These are phyloP conservation scores for Ustilago nuda DNA, from an alignment of 1,284 basidiomycete species.

Conservation along the genomic window DNA sequence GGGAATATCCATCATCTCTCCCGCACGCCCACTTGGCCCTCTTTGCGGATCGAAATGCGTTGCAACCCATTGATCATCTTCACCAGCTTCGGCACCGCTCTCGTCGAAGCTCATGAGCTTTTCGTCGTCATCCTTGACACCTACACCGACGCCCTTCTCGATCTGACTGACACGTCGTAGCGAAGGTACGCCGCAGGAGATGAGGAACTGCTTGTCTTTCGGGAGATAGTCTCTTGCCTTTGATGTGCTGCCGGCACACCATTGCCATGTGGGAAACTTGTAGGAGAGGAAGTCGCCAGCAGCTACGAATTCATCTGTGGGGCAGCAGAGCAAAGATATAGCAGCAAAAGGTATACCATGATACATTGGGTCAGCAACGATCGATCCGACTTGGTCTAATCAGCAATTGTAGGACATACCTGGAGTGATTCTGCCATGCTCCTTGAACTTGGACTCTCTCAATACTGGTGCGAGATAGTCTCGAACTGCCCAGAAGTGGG, in stretches of 20 bases:
- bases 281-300: conserved; percentile 67
- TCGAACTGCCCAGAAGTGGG: conserved; percentile 93
- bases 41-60: conserved; percentile 42
- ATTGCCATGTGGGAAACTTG: conserved; percentile 68
- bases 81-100: conserved; percentile 26
- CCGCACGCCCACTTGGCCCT: conserved; percentile 14
- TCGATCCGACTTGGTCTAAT: background rate
- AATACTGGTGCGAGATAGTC: conserved; percentile 97
- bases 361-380: background rate
- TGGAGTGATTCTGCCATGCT: conserved; percentile 94
- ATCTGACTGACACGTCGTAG: conserved; percentile 64
- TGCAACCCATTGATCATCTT: conserved; percentile 60
- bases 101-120: conserved; percentile 55
- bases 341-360: background rate
- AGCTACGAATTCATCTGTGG: conserved; percentile 66
- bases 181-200: conserved; percentile 71
- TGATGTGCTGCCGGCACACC: conserved; percentile 74
- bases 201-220: conserved; percentile 92
- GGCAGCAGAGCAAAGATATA: no score
- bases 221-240: conserved; percentile 92
- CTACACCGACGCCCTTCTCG: conserved; percentile 38
- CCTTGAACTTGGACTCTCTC: conserved; percentile 98
- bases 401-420: conserved; percentile 73
- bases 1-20: conserved; percentile 63
- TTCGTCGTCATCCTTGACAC: conserved; percentile 48